Evolutionary conservation across 306 rosid genomes (phyloP), one percentile per base, ranked within the genome.

Genomic region (Prosopis cineraria): DNA sequence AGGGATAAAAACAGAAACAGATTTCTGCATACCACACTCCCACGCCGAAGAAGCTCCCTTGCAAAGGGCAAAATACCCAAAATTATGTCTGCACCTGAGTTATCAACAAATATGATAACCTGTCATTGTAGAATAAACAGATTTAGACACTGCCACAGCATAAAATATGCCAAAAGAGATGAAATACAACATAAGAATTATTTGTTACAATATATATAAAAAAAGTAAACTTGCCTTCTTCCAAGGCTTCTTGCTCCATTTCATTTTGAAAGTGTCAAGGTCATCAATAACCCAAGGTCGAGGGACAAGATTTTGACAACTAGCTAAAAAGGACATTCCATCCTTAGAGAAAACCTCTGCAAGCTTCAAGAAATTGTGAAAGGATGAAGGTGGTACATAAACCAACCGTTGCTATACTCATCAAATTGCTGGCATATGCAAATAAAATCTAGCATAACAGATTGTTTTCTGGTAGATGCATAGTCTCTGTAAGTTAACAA

Each of bases 241-340:
- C 99, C 98, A 93, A 8, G 88, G 68, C 56, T 86, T 91, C 76
- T 84, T 89, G 93, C 85, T 85, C 99, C 98, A 95, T 75, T 77
- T 87, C 64, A 77, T 24, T 84, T 85, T 91, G 85, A 91, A 93
- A 45, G 80, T 16, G 79, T 93, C 99, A 78, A 95, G 89, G 81
- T 95, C 98, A 88, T 95, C 99, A 73, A 95, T 79, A 68, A 91
- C 87, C 99, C 99, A 95, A 74, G 99, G 99, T 52, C 93, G 88
- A 76, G 97, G 90, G 60, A 85, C 96, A 66, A 95, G 92, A 70
- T 91, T 95, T 91, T 91, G 89, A 80, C 92, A 91, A 78, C 93
- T 89, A 77, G 91, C 88, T 22, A 78, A 84, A 84, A 95, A 95
- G 64, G 99, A 93, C 96, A 95, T 85, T 30, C 98, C 99, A 74